Evolutionary conservation across 2,329 filamentous ascomycete species (phyloP), one percentile per base, ranked within the genome.

Genomic region (Fusarium sp.): DNA sequence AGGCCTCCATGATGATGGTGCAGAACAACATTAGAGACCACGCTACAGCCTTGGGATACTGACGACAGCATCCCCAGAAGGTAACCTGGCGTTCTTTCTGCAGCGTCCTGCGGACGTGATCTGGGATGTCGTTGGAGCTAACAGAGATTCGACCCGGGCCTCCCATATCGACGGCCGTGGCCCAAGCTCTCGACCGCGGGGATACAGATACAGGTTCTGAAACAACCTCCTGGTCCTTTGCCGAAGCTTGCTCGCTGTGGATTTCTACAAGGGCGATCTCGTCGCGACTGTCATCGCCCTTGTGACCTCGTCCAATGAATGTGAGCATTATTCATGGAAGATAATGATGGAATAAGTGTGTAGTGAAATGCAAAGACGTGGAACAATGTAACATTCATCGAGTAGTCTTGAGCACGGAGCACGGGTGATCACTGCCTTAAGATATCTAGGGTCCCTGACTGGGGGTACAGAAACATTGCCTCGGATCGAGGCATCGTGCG

Each of bases 1-100:
- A 78, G 0, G 69, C 77, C 57, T 78, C 77, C 77, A 78, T 78
- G 20, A 78, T 72, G 50, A 78, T 68, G 14, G 77, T 78, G 3
- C 75, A 60, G 60, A 77, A 78, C 31, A 78, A 65, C 16, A 78
- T 40, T 18, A 78, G 45, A 4, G 77, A 78, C 71, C 75, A 78
- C 5, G 66, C 75, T 1, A 78, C 71, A 6, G 77, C 77, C 54
- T 78, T 78, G 57, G 77, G 77, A 35, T 78, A 78, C 50, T 73
- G 70, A 2, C 71, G 61, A 35, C 70, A 76, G 47, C 73, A 76
- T 25, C 58, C 27, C 31, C 73, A 68, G 31, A 77, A 69, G 2
- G 73, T 77, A 58, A 58, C 33, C 25, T 61, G 58, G 38, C 58
- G 58, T 31, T 61, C 58, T 35, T 16, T 61, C 38, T 61, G 58